Percentiles rank a stretch among this genome's conserved stretches.
phyloP scores from a whole-genome alignment of 768 basidiomycete species.

The Suillus decipiens region DNA sequence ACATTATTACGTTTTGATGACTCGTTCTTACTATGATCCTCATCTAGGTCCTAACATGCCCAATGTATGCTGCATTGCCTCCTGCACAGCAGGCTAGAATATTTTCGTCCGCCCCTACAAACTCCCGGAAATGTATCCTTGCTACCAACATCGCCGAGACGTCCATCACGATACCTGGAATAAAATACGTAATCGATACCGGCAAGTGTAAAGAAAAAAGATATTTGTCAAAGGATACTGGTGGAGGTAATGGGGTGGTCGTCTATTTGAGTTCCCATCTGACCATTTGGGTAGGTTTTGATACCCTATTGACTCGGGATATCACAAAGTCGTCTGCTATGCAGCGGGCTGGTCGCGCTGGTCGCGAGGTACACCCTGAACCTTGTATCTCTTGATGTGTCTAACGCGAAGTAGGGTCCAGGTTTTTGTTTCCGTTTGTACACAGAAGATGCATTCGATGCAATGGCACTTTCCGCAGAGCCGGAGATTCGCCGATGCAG shows the following conservation, averaged over 20 bases:
- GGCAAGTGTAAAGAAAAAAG: conserved; percentile 96
- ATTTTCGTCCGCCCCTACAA: conserved; percentile 64
- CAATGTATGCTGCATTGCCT: conserved; percentile 88
- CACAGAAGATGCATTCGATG: conserved; percentile 76
- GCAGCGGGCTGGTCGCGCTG: conserved; percentile 95
- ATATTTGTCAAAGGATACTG: conserved; percentile 67
- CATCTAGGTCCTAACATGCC: conserved; percentile 67
- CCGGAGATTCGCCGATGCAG: conserved; percentile 93
- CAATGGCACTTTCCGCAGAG: conserved; percentile 64
- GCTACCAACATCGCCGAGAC: conserved; percentile 99
- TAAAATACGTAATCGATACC: conserved; percentile 94
- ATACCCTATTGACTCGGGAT: conserved; percentile 78
- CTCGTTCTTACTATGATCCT: conserved; percentile 10
- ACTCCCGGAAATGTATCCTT: conserved; percentile 87
- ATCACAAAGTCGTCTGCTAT: conserved; percentile 90
- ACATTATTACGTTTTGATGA: not conserved
- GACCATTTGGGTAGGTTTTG: conserved; percentile 63
- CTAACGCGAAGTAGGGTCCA: conserved; percentile 49
- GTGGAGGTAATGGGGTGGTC: conserved; percentile 52
- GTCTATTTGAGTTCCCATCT: not conserved
- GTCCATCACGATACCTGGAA: conserved; percentile 94
- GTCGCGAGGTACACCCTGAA: conserved; percentile 69
- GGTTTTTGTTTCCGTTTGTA: conserved; percentile 93
- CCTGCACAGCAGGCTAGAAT: conserved; percentile 76
- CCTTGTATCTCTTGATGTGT: not conserved